Evolutionary conservation across 2,329 filamentous ascomycete species (phyloP), one percentile per base, ranked within the genome.

Genomic region (Samsoniella hepiali): DNA sequence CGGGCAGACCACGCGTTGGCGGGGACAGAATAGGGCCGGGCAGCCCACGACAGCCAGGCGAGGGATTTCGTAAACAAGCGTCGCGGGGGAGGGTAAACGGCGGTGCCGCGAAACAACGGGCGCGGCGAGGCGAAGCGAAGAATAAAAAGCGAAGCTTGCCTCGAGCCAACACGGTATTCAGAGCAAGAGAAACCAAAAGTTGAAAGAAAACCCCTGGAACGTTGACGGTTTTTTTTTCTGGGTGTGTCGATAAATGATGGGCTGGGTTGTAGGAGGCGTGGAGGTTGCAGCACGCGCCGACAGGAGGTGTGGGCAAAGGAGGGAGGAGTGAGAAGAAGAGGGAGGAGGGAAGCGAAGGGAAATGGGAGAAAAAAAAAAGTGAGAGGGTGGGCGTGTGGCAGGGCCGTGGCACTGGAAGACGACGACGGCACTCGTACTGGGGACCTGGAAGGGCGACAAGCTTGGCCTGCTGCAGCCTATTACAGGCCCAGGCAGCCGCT

Each of bases 271-370:
- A 27, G 54, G 62, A 63, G 62, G 62, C 62, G 62, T 63, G 62
- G 55, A 63, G 62, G 62, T 59, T 61, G 62, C 62, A 58, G 62
- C 62, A 49, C 29, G 42, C 13, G 55, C 11, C 32, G 45, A 58
- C 17, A 53, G 54, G 55, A 63, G 61, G 62, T 54, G 62, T 63
- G 62, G 47, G 55, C 45, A 50, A 45, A 56, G 50, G 74, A 73
- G 72, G 50, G 74, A 73, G 72, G 74, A 72, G 73, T 75, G 72
- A 68, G 68, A 68, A 70, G 72, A 73, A 67, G 64, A 66, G 67
- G 51, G 47, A 63, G 62, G 63, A 62, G 63, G 66, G 63, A 65
- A 66, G 64, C 59, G 64, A 62, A 67, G 64, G 65, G 67, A 61
- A 34, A 49, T 29, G 45, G 40, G 31, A 34, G 34, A 44, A 53